phyloP scores from a whole-genome alignment of 169 alveolate genomes.

The Plasmodium gonderi region DNA sequence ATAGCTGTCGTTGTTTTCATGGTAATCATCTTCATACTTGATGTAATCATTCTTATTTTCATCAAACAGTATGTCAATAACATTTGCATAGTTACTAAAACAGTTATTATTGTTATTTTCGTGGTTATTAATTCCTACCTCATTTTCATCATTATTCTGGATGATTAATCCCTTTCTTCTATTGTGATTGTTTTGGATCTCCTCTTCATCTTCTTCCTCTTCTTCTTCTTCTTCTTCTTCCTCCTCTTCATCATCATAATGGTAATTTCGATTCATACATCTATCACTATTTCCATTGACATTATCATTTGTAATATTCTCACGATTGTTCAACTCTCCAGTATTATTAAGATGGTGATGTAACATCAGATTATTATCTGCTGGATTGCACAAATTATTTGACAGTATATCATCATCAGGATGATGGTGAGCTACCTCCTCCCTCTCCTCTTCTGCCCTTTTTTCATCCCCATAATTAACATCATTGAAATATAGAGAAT shows the following conservation, averaged over 20 bases:
- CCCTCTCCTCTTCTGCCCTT: constrained; percentile 29
- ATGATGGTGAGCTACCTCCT: constrained; percentile 14
- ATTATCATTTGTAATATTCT: background rate
- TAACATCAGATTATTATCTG: background rate
- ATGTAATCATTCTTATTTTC: constrained; percentile 43
- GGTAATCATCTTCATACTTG: constrained; percentile 4
- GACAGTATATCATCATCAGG: background rate
- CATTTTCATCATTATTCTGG: background rate
- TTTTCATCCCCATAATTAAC: constrained; percentile 19
- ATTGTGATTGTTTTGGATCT: background rate
- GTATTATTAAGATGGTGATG: background rate
- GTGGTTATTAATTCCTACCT: background rate
- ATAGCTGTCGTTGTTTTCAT: background rate
- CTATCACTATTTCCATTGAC: background rate
- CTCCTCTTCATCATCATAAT: background rate
- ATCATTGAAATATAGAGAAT: constrained; percentile 61
- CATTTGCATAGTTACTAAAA: constrained; percentile 41
- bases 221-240: background rate
- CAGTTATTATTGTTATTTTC: background rate
- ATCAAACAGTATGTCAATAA: constrained; percentile 42
- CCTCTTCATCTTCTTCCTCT: background rate
- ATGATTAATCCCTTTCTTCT: background rate
- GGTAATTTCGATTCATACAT: background rate
- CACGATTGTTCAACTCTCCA: background rate
- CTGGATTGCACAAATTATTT: background rate